phyloP scores from a whole-genome alignment of 352 stramenopile genomes.

The Thraustochytrium sp. region DNA sequence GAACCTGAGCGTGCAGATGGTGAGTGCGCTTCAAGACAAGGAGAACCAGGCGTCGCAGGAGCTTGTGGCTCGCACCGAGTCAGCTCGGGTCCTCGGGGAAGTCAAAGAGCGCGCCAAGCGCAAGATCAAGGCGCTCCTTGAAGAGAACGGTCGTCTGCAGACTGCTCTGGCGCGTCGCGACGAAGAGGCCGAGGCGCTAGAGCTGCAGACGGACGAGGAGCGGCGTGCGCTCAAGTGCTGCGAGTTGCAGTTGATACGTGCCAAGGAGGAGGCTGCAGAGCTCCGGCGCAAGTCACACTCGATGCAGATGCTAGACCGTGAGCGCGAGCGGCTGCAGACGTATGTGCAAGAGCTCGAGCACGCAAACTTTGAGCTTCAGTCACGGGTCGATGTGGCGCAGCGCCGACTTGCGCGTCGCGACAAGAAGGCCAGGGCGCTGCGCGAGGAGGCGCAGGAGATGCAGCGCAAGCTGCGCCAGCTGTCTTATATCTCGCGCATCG shows the following conservation, averaged over 20 bases:
- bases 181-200: background rate
- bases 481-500: slow-evolving; percentile 9
- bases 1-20: slow-evolving; percentile 4
- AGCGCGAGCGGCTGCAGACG: background rate
- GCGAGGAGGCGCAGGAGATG: background rate
- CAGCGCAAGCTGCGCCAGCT: background rate
- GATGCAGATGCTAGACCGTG: background rate
- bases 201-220: background rate
- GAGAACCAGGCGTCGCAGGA: background rate
- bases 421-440: background rate
- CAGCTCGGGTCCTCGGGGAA: background rate
- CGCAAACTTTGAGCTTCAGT: background rate
- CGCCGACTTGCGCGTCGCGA: background rate
- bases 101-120: slow-evolving; percentile 19
- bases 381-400: background rate
- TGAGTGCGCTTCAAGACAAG: slow-evolving; percentile 1
- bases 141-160: background rate
- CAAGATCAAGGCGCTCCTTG: slow-evolving; percentile 26
- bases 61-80: background rate
- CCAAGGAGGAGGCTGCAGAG: slow-evolving; percentile 2
- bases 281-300: background rate
- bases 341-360: slow-evolving; percentile 19
- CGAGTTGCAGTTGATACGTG: slow-evolving; percentile 29
- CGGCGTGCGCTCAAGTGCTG: slow-evolving; percentile 11
- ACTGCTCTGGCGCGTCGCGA: background rate